Conservation (phyloP, 352 stramenopile genomes). For the Albugo laibachii region DNA sequence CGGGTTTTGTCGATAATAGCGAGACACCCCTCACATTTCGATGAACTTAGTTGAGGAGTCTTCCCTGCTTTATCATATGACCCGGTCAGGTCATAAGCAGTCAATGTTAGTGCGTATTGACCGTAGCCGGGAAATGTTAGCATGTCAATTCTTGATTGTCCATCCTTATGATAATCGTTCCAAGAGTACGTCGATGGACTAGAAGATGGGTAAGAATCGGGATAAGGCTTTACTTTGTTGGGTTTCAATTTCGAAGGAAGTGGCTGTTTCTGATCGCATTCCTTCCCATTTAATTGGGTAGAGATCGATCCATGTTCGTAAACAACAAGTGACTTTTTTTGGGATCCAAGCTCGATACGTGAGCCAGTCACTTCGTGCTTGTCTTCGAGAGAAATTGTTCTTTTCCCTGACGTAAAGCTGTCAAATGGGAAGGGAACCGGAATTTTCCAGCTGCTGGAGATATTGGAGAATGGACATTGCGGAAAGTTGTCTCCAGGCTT, state of each 20-base stretch:
- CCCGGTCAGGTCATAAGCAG: slow-evolving; percentile 24
- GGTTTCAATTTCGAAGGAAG: not conserved
- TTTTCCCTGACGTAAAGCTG: slow-evolving; percentile 29
- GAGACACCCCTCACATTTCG: slow-evolving; percentile 28
- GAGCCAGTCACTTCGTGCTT: not conserved
- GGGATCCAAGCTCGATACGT: slow-evolving; percentile 5
- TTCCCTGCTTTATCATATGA: not conserved
- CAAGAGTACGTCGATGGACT: slow-evolving; percentile 13
- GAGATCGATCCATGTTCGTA: not conserved
- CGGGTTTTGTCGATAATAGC: slow-evolving; percentile 30
- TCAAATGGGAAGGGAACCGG: slow-evolving; percentile 22
- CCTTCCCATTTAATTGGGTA: not conserved
- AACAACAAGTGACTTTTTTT: not conserved
- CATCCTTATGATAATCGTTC: slow-evolving; percentile 27
- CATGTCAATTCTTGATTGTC: slow-evolving; percentile 16
- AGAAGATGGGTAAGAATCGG: no score
- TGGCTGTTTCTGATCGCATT: no score
- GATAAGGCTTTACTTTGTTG: not conserved
- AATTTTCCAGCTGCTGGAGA: slow-evolving; percentile 17
- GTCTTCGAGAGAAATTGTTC: slow-evolving; percentile 12
- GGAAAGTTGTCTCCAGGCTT: slow-evolving; percentile 2
- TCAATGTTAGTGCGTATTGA: slow-evolving; percentile 31
- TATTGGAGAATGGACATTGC: slow-evolving; percentile 15
- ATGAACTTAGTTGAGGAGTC: not conserved
- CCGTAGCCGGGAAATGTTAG: slow-evolving; percentile 22